phyloP scores from a whole-genome alignment of 2,329 filamentous ascomycete species.

The Bipolaris victoriae region DNA sequence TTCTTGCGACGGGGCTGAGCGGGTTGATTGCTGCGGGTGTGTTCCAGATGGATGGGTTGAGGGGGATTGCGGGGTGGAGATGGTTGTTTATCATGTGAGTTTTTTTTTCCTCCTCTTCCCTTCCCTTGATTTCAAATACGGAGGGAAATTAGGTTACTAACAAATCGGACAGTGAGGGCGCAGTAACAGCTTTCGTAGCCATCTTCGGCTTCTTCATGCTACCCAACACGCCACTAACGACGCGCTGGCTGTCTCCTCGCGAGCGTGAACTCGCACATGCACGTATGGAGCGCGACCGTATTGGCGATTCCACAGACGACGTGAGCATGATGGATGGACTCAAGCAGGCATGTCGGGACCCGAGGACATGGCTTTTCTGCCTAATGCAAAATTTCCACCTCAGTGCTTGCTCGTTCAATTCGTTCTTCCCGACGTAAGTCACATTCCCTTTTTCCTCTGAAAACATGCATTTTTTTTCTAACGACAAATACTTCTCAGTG shows the following conservation, averaged over 20 bases:
- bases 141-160: background rate
- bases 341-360: constrained; percentile 37
- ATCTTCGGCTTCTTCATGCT: constrained; percentile 39
- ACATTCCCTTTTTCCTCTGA: background rate
- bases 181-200: constrained; percentile 34
- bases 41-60: constrained; percentile 39
- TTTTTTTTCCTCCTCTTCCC: constrained; percentile 16
- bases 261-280: constrained; percentile 52
- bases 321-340: constrained; percentile 38
- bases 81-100: constrained; percentile 48
- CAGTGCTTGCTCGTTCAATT: constrained; percentile 40
- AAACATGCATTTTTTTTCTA: background rate
- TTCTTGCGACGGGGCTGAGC: constrained; percentile 51
- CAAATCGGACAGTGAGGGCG: constrained; percentile 29
- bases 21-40: constrained; percentile 54
- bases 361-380: constrained; percentile 41
- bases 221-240: constrained; percentile 45
- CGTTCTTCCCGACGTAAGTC: constrained; percentile 42
- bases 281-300: constrained; percentile 55
- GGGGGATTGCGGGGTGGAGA: constrained; percentile 47
- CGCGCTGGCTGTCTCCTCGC: constrained; percentile 53
- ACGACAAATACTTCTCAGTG: constrained; percentile 15
- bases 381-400: constrained; percentile 42
- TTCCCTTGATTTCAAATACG: background rate
- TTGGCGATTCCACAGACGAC: constrained; percentile 50